Evolutionary conservation across 768 basidiomycete species (phyloP).

Genomic region (Pulveroboletus sp.): DNA sequence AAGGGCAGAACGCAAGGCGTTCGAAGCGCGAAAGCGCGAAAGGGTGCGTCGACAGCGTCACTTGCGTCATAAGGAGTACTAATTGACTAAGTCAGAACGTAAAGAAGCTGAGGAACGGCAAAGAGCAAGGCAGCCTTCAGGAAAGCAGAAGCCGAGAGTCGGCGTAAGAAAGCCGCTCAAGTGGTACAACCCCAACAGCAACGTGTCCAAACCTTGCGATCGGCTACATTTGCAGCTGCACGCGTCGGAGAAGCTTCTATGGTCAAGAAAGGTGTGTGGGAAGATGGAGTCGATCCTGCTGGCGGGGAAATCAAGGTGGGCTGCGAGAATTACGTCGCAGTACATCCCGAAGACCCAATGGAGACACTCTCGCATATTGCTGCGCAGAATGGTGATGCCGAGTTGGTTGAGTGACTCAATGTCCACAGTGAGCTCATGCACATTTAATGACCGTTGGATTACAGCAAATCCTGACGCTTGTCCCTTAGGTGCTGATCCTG

Average conservation of each 20-base stretch:
- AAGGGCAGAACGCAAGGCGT: conserved; percentile 44
- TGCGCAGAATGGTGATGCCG: conserved; percentile 47
- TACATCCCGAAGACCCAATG: conserved; percentile 45
- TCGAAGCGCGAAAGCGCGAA: conserved; percentile 44
- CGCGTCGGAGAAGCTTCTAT: conserved; percentile 45
- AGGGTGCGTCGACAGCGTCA: conserved; percentile 34
- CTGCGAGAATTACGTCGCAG: conserved; percentile 47
- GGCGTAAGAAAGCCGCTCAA: conserved; percentile 45
- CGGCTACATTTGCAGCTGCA: conserved; percentile 61
- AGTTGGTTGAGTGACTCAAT: conserved; percentile 65
- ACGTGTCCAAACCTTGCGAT: conserved; percentile 52
- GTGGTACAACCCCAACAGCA: conserved; percentile 43
- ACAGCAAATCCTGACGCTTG: conserved; percentile 16
- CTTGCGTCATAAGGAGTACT: conserved; percentile 8
- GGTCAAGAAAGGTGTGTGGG: conserved; percentile 66
- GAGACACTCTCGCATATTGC: conserved; percentile 73
- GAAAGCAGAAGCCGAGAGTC: conserved; percentile 49
- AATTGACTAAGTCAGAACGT: conserved; percentile 34
- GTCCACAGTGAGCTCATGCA: conserved; percentile 53
- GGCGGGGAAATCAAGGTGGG: conserved; percentile 64
- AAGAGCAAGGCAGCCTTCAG: conserved; percentile 50
- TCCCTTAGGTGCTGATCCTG: conserved; percentile 60
- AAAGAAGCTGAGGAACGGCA: conserved; percentile 54
- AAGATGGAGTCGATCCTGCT: conserved; percentile 63
- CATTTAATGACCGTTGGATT: conserved; percentile 21